Conservation (phyloP, 2,329 filamentous ascomycete genomes). For the Fusarium sp. region DNA sequence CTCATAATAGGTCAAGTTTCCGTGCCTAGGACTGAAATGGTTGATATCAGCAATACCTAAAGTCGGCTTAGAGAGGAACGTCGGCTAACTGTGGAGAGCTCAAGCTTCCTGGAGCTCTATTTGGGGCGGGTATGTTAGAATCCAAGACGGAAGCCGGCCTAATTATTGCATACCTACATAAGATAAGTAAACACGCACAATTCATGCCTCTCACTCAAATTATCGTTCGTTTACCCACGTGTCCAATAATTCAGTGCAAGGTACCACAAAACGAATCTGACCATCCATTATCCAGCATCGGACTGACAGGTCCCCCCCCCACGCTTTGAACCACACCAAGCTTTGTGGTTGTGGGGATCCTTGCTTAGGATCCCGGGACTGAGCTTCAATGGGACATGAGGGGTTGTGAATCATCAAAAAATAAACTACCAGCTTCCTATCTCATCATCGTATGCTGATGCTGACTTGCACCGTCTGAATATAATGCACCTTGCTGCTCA, state of each 20-base stretch:
- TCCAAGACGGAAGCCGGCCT: background rate
- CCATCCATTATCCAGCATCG: background rate
- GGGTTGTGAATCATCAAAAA: conserved; percentile 18
- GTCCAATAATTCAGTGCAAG: conserved; percentile 23
- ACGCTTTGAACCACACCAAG: conserved; percentile 30
- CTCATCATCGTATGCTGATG: conserved; percentile 18
- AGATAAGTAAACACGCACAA: background rate
- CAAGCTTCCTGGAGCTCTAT: conserved; percentile 12
- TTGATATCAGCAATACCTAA: conserved; percentile 13
- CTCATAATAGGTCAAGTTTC: conserved; percentile 4
- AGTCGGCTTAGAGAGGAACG: conserved; percentile 4
- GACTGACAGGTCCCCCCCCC: conserved; percentile 26
- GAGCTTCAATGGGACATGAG: conserved; percentile 20
- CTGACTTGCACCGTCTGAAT: conserved; percentile 17
- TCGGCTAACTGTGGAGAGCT: conserved; percentile 41
- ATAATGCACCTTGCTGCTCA: background rate
- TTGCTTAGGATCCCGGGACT: conserved; percentile 10
- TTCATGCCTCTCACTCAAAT: background rate
- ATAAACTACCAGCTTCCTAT: conserved; percentile 24
- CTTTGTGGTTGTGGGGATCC: conserved; percentile 20
- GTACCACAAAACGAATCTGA: conserved; percentile 3
- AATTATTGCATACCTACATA: background rate
- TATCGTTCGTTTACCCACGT: conserved; percentile 24
- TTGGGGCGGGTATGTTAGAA: background rate
- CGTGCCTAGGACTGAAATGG: background rate